Percentiles rank a stretch among this genome's conserved stretches.
Conservation (phyloP, 257 asterid species). For the Leptodermis oblonga region DNA sequence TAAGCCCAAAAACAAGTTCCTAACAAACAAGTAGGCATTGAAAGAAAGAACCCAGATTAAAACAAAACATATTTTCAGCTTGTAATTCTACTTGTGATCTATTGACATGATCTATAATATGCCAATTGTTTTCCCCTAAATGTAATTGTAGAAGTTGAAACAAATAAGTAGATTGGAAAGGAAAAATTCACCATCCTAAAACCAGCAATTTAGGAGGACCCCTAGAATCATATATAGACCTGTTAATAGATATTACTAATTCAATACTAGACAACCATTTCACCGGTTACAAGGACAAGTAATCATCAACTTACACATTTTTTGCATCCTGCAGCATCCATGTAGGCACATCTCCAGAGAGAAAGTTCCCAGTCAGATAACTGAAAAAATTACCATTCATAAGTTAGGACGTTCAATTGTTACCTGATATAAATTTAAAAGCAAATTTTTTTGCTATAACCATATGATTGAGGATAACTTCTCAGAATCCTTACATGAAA, state of each 20-base stretch:
- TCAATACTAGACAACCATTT: not conserved
- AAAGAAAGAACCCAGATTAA: not conserved
- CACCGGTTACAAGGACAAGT: not conserved
- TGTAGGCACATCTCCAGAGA: slow-evolving; percentile 5
- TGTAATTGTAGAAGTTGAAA: not conserved
- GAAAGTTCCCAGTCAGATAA: slow-evolving; percentile 10
- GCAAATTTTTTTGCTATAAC: no score
- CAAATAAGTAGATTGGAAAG: not conserved
- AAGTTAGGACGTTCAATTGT: no score
- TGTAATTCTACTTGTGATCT: not conserved
- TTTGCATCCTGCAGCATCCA: not conserved
- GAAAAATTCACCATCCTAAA: not conserved
- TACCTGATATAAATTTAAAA: no score
- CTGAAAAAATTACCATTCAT: not conserved
- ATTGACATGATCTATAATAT: not conserved
- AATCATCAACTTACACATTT: not conserved
- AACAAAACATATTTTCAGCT: not conserved
- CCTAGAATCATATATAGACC: not conserved
- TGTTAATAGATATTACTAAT: not conserved
- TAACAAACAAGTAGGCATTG: not conserved
- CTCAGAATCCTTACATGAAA: not conserved
- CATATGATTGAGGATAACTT: not conserved
- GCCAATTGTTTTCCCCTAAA: not conserved
- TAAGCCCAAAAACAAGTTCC: not conserved
- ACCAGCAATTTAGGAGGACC: not conserved